Conservation (phyloP, 2,329 filamentous ascomycete genomes). For the Cercospora sp. region DNA sequence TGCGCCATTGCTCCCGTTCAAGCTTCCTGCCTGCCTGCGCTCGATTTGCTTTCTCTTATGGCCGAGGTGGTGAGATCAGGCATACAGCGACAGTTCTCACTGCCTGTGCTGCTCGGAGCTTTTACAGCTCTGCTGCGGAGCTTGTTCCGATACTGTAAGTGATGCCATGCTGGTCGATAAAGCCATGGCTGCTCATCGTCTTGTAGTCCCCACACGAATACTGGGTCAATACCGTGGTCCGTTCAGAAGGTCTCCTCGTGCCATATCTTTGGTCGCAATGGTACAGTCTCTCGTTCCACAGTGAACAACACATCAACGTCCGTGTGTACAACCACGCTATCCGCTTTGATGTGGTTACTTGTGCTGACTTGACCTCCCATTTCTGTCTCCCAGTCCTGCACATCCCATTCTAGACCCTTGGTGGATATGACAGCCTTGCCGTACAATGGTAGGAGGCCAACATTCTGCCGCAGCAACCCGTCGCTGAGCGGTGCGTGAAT, state of each 20-base stretch:
- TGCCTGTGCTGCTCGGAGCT: neutral
- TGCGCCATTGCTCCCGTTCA: neutral
- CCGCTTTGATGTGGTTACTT: slow-evolving; percentile 50
- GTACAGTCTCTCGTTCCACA: slow-evolving; percentile 39
- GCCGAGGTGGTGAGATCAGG: neutral
- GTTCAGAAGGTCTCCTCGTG: slow-evolving; percentile 6
- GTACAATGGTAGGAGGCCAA: slow-evolving; percentile 82
- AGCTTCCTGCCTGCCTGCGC: neutral
- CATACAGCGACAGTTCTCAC: neutral
- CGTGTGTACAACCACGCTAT: slow-evolving; percentile 44
- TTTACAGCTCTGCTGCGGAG: neutral
- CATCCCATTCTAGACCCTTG: slow-evolving; percentile 85
- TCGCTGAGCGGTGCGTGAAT: slow-evolving; percentile 61
- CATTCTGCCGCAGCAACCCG: slow-evolving; percentile 68
- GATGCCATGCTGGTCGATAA: neutral
- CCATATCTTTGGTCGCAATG: slow-evolving; percentile 9
- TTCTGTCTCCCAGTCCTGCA: slow-evolving; percentile 70
- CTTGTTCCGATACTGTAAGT: neutral
- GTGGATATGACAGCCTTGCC: slow-evolving; percentile 79
- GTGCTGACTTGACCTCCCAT: slow-evolving; percentile 53
- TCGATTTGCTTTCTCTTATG: neutral
- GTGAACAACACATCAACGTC: slow-evolving; percentile 51
- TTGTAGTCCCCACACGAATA: neutral
- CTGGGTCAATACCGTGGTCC: neutral
- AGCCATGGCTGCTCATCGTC: neutral